These are phyloP conservation scores for Symbiodinium pilosum DNA, from an alignment of 73 alveolate genomes.

Conservation along the genomic window DNA sequence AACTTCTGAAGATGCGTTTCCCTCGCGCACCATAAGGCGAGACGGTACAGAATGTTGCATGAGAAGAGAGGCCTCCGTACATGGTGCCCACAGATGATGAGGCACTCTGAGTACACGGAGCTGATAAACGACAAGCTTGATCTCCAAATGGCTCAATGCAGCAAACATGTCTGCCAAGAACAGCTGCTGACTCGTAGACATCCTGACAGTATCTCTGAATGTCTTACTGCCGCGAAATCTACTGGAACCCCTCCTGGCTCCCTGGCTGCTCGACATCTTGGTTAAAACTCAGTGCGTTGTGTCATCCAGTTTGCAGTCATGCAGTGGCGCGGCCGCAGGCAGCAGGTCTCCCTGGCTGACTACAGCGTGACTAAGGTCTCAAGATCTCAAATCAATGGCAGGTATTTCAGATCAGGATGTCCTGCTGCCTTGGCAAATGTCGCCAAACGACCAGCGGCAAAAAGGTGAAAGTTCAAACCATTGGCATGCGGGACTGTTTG, in stretches of 20 bases:
- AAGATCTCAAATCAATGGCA: no score
- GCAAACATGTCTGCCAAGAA: no score
- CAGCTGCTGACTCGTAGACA: no score
- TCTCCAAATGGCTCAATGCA: slow-evolving; percentile 22
- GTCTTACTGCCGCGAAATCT: no score
- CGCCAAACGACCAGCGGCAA: not conserved
- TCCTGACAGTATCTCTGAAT: no score
- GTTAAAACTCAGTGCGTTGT: no score
- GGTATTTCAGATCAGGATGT: not conserved
- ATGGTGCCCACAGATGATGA: not conserved
- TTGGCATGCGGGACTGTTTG: not conserved
- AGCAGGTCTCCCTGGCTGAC: not conserved
- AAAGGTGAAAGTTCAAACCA: not conserved
- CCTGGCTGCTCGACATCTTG: no score
- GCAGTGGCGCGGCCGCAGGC: not conserved
- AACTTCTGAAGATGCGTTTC: not conserved
- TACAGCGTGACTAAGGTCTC: no score
- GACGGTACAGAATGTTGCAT: not conserved
- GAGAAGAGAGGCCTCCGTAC: not conserved
- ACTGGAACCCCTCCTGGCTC: no score
- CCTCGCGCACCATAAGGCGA: not conserved
- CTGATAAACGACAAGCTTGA: not conserved
- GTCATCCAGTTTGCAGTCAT: not conserved
- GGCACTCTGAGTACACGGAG: not conserved
- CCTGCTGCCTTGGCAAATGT: not conserved